Evolutionary conservation across 768 basidiomycete genomes (phyloP), one percentile per base, ranked within the genome.

Genomic region (Tylopilus subfusipes): DNA sequence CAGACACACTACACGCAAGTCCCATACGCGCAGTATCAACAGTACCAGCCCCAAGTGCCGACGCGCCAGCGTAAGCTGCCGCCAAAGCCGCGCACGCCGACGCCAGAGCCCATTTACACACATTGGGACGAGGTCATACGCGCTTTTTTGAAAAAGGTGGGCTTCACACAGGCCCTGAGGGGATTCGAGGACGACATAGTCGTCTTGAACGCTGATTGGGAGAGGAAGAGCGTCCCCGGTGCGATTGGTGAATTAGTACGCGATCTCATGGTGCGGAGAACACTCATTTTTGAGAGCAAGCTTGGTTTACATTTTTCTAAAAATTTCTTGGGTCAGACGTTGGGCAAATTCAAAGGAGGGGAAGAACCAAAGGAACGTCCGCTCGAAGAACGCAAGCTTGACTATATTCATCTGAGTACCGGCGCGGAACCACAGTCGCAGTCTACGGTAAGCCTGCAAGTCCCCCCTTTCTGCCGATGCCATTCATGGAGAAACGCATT

Each of bases 141-240:
- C 48, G 62, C 71, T 9, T 90, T 90, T 54, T 63, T 90, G 56
- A 64, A 68, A 14, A 73, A 78, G 42, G 73, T 82, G 18, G 82
- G 84, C 4, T 66, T 90, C 21, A 75, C 69, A 1, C 84, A 89
- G 62, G 76, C 86, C 0, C 61, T 82, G 42, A 75, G 73, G 34
- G 88, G 85, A 0, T 82, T 91, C 44, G 82, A 87, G 59, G 69
- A 76, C n/a, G 88, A 91, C 62, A 78, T 90, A 72, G 64, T 90
- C 5, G 77, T 88, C n/a, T 68, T 90, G 72, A 90, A 82, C 56
- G 64, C 76, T 0, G 79, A 81, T 2, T 87, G 83, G 79, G 88
- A 90, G 68, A 73, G 74, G 34, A 72, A 75, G 53, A 75, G 71
- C n/a, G 73, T 88, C 8, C 81, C 82, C 11, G 70, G 63, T 0